Evolutionary conservation across 805 yeast genomes (phyloP).

Genomic region (Blastobotrys parvus): DNA sequence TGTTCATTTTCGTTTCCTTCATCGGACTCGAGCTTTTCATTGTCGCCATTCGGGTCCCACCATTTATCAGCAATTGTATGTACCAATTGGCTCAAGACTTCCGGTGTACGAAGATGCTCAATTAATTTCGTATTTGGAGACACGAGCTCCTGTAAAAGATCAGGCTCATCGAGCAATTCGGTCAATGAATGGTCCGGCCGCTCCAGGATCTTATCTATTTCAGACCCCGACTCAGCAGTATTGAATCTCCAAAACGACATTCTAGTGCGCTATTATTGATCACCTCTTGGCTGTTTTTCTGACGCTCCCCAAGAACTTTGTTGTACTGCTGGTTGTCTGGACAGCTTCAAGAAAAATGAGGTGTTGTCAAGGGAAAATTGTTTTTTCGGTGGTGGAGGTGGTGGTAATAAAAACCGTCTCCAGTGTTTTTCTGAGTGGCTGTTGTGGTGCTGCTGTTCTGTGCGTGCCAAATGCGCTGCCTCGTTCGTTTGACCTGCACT

Average conservation of each 20-base stretch:
- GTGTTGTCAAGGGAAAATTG: too few relatives aligned
- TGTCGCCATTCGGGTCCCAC: constrained; percentile 15
- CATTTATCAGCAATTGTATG: constrained; percentile 11
- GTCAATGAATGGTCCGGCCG: constrained; percentile 34
- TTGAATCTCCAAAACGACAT: constrained; percentile 56
- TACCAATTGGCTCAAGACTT: constrained; percentile 58
- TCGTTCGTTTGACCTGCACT: too few relatives aligned
- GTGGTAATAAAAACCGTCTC: too few relatives aligned
- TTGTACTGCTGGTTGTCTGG: too few relatives aligned
- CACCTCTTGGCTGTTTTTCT: too few relatives aligned
- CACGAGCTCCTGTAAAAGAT: constrained; percentile 61
- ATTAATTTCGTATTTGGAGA: constrained; percentile 67
- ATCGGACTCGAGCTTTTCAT: constrained; percentile 11
- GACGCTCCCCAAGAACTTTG: too few relatives aligned
- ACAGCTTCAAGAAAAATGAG: too few relatives aligned
- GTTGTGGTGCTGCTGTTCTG: too few relatives aligned
- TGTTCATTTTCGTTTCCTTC: constrained; percentile 17
- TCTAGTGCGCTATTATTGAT: too few relatives aligned
- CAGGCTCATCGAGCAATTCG: constrained; percentile 66
- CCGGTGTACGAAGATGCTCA: constrained; percentile 73
- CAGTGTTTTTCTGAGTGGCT: too few relatives aligned
- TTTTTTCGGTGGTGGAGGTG: too few relatives aligned
- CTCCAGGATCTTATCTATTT: constrained; percentile 44
- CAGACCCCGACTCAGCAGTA: constrained; percentile 47
- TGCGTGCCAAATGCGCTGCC: too few relatives aligned